These are phyloP conservation scores for Vigna unguiculata DNA, from an alignment of 306 rosid genomes.

Conservation along the genomic window DNA sequence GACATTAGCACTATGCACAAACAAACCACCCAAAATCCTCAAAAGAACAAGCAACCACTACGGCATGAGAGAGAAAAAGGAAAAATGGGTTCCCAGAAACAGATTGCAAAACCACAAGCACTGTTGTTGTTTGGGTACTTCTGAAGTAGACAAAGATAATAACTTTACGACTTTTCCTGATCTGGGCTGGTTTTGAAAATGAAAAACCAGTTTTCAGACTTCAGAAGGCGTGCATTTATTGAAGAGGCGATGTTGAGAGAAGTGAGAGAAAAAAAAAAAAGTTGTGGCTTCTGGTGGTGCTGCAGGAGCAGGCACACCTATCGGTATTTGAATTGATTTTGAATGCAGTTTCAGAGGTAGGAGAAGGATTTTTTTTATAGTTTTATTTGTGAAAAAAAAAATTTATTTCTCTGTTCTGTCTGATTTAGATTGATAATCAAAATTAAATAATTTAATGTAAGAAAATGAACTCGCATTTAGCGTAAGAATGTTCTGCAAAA, in stretches of 20 bases:
- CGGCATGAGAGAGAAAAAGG: neutral
- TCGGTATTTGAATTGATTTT: neutral
- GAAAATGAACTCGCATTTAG: neutral
- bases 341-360: slow-evolving; percentile 25
- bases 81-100: neutral
- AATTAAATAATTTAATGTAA: neutral
- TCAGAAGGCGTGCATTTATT: slow-evolving; percentile 40
- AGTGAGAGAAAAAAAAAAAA: neutral
- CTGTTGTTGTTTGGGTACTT: neutral
- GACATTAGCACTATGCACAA: slow-evolving; percentile 7
- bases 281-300: slow-evolving; percentile 8
- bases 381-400: neutral
- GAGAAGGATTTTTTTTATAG: neutral
- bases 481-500: neutral
- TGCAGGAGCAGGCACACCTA: slow-evolving; percentile 26
- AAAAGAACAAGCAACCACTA: neutral
- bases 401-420: neutral
- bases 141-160: slow-evolving; percentile 3
- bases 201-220: neutral
- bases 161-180: slow-evolving; percentile 1
- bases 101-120: neutral
- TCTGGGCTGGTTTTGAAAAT: slow-evolving; percentile 1
- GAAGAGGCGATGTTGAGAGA: neutral
- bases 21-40: slow-evolving; percentile 23
- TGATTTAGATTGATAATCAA: neutral